Conservation (phyloP, 768 basidiomycete genomes). For the Hysterangium stoloniferum region DNA sequence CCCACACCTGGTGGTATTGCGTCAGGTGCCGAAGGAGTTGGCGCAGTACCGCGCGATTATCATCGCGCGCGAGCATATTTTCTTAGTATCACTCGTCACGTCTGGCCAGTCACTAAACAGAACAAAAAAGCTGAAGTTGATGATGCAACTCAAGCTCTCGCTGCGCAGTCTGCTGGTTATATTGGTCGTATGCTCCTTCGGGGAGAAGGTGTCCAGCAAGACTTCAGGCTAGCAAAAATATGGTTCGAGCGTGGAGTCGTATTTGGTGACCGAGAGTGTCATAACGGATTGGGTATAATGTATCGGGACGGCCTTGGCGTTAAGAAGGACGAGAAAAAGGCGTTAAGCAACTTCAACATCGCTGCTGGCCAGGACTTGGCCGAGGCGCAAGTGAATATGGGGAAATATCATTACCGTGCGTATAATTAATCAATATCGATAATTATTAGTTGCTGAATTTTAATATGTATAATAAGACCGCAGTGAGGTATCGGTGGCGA, state of each 20-base stretch:
- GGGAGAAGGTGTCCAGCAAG: constrained; percentile 82
- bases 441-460: constrained; percentile 13
- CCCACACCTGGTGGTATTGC: constrained; percentile 67
- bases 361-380: constrained; percentile 86
- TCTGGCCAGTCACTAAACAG: constrained; percentile 58
- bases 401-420: constrained; percentile 66
- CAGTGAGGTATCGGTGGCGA: constrained; percentile 60
- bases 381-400: constrained; percentile 88
- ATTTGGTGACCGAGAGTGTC: constrained; percentile 78
- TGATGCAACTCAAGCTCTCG: constrained; percentile 54
- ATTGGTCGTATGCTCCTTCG: constrained; percentile 90
- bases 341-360: constrained; percentile 56
- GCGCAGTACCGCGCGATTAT: constrained; percentile 77
- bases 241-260: constrained; percentile 90
- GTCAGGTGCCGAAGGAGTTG: constrained; percentile 89
- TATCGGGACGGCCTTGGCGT: constrained; percentile 81
- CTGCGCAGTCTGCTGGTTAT: constrained; percentile 78
- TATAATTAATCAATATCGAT: constrained; percentile 12
- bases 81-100: constrained; percentile 65
- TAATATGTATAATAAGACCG: constrained; percentile 37
- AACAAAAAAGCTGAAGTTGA: constrained; percentile 33
- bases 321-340: constrained; percentile 55
- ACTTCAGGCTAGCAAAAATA: constrained; percentile 70
- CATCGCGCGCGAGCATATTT: constrained; percentile 77
- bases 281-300: constrained; percentile 88